A percentile compares a stretch with the other conserved stretches of the same genome.
Conservation (phyloP, 805 yeast species). For the Pichia sporocuriosa region DNA sequence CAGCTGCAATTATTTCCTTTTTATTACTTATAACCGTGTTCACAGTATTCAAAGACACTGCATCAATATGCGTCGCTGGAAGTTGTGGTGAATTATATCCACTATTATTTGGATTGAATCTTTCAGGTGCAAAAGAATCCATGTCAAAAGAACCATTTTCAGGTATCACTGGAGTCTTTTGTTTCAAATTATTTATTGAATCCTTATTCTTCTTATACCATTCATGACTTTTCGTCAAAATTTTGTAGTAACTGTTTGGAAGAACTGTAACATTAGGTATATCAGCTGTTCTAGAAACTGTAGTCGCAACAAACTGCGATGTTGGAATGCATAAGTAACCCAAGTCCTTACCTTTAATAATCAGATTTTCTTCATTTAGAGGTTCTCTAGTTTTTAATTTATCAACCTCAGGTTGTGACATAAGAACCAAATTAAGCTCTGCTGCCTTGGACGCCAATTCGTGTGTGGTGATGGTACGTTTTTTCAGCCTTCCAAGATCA, state of each 20-base stretch:
- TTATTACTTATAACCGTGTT: constrained; percentile 64
- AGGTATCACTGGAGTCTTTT: constrained; percentile 7
- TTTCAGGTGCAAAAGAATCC: constrained; percentile 9
- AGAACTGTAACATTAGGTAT: constrained; percentile 51
- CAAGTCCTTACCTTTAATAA: constrained; percentile 35
- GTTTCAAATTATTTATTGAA: background rate
- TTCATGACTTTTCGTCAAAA: constrained; percentile 40
- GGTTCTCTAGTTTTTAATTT: constrained; percentile 14
- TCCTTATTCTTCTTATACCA: constrained; percentile 24
- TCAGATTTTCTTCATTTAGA: constrained; percentile 24
- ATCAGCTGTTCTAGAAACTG: constrained; percentile 50
- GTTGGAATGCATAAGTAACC: constrained; percentile 54
- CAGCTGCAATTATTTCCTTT: constrained; percentile 70
- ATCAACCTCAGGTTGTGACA: constrained; percentile 23
- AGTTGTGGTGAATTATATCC: background rate
- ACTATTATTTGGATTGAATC: background rate
- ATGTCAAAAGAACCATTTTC: constrained; percentile 13
- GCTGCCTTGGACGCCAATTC: constrained; percentile 34
- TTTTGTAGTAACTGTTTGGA: constrained; percentile 58
- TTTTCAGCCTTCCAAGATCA: constrained; percentile 28
- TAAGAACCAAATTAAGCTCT: constrained; percentile 34
- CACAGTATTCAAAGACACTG: constrained; percentile 29
- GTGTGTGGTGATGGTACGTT: constrained; percentile 25
- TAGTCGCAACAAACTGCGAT: constrained; percentile 55
- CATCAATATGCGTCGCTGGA: constrained; percentile 8